Base-by-base conservation (phyloP, 805 yeast species). In the Candida incommunis region DNA sequence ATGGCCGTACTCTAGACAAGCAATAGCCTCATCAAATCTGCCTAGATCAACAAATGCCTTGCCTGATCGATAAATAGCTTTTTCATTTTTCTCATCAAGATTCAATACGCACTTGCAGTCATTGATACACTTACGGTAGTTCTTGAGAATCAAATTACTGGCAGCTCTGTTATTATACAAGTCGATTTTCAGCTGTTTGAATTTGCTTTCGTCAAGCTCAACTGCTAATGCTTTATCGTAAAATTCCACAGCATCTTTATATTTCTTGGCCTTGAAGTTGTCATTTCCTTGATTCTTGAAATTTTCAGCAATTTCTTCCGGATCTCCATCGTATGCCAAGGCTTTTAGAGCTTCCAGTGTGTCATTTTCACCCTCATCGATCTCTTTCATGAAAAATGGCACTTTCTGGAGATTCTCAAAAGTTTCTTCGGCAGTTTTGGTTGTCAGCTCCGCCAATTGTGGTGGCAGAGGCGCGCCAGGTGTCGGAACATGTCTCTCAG, bases 241-340 rank as follows among this genome's bases (percentile, higher is more conserved):
- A 55, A 69, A 80, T 45, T 76, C 81, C 37, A 84, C 68, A 0
- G 98, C 98, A 50, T 76, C 76, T 46, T 74, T 71, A 63, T 74
- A 92, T 54, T 79, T 76, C 54, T 80, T 84, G 7, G 67, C 66
- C 59, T 76, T 80, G 64, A 72, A 92, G 47, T 83, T 74, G 15
- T 86, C 96, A 60, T 94, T 92, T 3, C 98, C 99, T 59, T 90
- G 96, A 49, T 75, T 79, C 51, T 87, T 86, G 67, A 88, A 92
- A 57, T 87, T 88, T 22, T 75, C 70, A 3, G 96, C 96, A 27
- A 87, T 69, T 57, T 92, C 98, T 55, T 82, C 79, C 0, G 96
- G 96, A 50, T 86, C 95, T 41, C 97, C 98, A 43, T 92, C 98
- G 57, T 85, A 87, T 0, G 94, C 95, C 53, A 92, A 67, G 3